Evolutionary conservation across 1,139 yeast genomes (phyloP).

Genomic region (Scheffersomyces insectosa): DNA sequence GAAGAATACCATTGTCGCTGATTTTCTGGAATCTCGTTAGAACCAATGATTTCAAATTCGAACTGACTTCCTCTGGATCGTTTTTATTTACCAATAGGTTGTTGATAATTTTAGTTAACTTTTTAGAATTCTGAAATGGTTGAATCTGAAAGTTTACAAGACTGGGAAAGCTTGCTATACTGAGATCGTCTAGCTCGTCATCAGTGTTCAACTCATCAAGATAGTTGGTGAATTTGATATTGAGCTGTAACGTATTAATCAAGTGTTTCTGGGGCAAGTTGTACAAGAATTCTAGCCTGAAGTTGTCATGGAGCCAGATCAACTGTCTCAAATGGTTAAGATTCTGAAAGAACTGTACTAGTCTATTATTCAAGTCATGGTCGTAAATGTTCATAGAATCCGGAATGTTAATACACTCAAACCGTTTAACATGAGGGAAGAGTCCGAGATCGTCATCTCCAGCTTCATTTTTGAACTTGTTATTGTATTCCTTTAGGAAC

Average conservation of each 20-base stretch:
- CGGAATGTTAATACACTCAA: constrained; percentile 32
- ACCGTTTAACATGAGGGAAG: constrained; percentile 16
- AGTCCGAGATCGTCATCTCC: background rate
- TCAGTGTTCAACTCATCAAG: constrained; percentile 13
- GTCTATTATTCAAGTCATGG: constrained; percentile 19
- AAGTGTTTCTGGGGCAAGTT: constrained; percentile 19
- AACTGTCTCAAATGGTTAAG: constrained; percentile 24
- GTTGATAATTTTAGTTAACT: constrained; percentile 20
- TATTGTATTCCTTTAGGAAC: constrained; percentile 18
- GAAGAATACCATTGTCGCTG: background rate
- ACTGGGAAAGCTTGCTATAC: constrained; percentile 21
- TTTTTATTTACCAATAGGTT: constrained; percentile 16
- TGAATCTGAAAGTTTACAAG: constrained; percentile 27
- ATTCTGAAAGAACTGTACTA: constrained; percentile 21
- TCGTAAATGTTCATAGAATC: constrained; percentile 38
- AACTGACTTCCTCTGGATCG: constrained; percentile 9
- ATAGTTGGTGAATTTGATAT: constrained; percentile 25
- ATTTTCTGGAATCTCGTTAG: constrained; percentile 17
- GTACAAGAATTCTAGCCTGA: constrained; percentile 28
- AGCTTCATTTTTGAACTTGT: constrained; percentile 1
- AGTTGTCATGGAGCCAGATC: constrained; percentile 36
- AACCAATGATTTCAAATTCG: constrained; percentile 17
- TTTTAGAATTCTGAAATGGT: constrained; percentile 25
- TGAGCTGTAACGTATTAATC: constrained; percentile 23
- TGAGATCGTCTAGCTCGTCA: constrained; percentile 7